phyloP scores from a whole-genome alignment of 148 eudicot species.

The Cornus suecica region DNA sequence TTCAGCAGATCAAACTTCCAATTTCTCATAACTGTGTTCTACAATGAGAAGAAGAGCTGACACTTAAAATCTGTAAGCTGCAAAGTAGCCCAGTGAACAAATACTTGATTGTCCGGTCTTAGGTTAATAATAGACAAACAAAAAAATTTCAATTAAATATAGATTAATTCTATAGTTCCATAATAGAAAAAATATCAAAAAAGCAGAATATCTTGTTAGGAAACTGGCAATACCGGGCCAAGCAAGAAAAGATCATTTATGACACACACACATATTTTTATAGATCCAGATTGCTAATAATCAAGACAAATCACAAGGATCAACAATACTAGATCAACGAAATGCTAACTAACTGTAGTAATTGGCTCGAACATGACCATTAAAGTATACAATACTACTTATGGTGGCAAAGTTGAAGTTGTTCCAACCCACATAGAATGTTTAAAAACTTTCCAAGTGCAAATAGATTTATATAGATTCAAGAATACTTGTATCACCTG shows the following conservation, averaged over 20 bases:
- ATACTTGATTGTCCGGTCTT: not conserved
- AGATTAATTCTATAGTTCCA: too few species aligned
- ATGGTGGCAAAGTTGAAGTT: not conserved
- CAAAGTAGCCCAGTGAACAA: not conserved
- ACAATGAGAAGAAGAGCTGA: not conserved
- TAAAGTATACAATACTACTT: not conserved
- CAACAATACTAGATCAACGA: not conserved
- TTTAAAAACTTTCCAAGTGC: not conserved
- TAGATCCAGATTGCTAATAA: not conserved
- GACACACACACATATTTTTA: too few species aligned
- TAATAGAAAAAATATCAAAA: not conserved
- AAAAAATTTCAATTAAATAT: too few species aligned
- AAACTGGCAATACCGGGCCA: not conserved
- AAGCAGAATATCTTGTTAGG: not conserved
- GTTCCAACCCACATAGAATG: not conserved
- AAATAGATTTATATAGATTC: not conserved
- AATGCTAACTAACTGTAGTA: not conserved
- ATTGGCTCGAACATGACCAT: not conserved
- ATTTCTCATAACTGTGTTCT: not conserved
- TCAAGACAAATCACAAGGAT: not conserved
- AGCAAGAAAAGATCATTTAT: not conserved
- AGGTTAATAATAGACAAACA: not conserved
- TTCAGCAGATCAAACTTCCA: not conserved
- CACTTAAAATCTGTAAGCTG: not conserved
- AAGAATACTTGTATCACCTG: conserved; percentile 44